Evolutionary conservation across 2,329 filamentous ascomycete species (phyloP).

Genomic region (Dothideomycetes sp.): DNA sequence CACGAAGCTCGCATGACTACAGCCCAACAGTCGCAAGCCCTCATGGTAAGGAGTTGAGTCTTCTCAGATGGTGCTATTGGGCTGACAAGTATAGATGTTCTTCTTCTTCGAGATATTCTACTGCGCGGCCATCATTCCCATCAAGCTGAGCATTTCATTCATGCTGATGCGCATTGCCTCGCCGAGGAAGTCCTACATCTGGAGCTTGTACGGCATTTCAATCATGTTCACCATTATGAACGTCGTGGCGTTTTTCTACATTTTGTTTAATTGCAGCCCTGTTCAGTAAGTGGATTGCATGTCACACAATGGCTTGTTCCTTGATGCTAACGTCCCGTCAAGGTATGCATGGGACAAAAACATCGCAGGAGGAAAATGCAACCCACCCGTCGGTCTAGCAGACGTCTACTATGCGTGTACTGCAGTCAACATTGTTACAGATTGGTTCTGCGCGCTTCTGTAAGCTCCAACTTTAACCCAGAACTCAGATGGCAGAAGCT

Average conservation of each 20-base stretch:
- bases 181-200: constrained; percentile 16
- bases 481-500: no score
- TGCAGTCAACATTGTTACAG: constrained; percentile 25
- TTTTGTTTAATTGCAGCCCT: constrained; percentile 25
- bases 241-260: constrained; percentile 22
- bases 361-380: constrained; percentile 18
- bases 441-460: constrained; percentile 26
- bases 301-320: no score
- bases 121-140: constrained; percentile 23
- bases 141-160: constrained; percentile 26
- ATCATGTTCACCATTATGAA: constrained; percentile 20
- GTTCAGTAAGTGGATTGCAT: constrained; percentile 14
- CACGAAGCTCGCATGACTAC: constrained; percentile 15
- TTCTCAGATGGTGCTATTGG: neutral
- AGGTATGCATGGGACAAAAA: constrained; percentile 19
- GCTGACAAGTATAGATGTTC: constrained; percentile 20
- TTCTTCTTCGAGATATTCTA: constrained; percentile 27
- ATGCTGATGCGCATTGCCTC: constrained; percentile 25
- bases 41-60: constrained; percentile 13
- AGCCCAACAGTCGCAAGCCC: constrained; percentile 12
- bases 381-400: constrained; percentile 16
- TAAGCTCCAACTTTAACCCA: constrained; percentile 11
- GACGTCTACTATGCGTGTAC: constrained; percentile 25
- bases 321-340: neutral
- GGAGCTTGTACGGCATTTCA: constrained; percentile 19